Evolutionary conservation across 768 basidiomycete species (phyloP).

Genomic region (Gyrodon lividus): DNA sequence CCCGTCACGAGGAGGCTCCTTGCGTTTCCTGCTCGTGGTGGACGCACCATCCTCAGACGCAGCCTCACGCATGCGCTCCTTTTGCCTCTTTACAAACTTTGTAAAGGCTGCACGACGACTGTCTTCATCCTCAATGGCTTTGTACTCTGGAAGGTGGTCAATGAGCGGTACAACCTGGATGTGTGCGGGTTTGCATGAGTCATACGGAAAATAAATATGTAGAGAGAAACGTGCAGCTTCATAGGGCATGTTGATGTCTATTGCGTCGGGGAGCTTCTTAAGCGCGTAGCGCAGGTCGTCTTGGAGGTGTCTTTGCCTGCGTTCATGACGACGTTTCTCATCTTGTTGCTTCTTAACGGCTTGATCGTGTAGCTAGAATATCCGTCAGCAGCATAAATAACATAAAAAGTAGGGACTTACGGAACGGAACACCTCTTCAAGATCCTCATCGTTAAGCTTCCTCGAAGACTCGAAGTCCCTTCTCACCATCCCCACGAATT

Average conservation of each 20-base stretch:
- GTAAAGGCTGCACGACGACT: constrained; percentile 75
- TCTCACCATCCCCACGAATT: constrained; percentile 58
- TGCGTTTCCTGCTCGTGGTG: constrained; percentile 75
- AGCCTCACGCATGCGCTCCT: constrained; percentile 77
- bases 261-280: constrained; percentile 80
- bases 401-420: constrained; percentile 40
- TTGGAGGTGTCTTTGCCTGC: constrained; percentile 81
- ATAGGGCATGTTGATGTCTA: constrained; percentile 73
- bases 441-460: constrained; percentile 49
- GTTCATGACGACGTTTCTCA: constrained; percentile 83
- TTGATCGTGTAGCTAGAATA: constrained; percentile 62
- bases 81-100: constrained; percentile 89
- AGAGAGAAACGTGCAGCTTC: constrained; percentile 63
- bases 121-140: constrained; percentile 87
- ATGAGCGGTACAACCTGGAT: constrained; percentile 70
- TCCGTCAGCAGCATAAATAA: constrained; percentile 7
- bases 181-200: neutral
- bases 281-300: constrained; percentile 96
- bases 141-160: constrained; percentile 81
- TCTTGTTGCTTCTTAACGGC: constrained; percentile 77
- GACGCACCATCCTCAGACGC: constrained; percentile 84
- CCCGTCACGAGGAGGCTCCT: constrained; percentile 59
- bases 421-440: constrained; percentile 57
- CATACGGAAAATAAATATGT: neutral
- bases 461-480: constrained; percentile 52